Percentiles rank a stretch among this genome's conserved stretches.
Evolutionary conservation across 2,329 filamentous ascomycete genomes (phyloP).

Genomic region (Colletotrichum nymphaeae): DNA sequence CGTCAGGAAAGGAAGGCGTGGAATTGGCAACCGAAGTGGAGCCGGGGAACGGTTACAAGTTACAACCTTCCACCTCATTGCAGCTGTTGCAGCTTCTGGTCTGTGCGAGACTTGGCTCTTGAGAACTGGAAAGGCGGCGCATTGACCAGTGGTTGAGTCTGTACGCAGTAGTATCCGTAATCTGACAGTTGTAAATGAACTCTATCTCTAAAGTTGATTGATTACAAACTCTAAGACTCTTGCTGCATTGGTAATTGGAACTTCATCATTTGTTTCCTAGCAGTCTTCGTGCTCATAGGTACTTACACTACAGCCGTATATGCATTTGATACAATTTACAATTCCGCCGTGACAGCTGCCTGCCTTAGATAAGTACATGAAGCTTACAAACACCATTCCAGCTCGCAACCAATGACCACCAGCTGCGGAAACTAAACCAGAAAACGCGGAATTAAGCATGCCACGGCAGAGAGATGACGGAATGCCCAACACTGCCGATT

Average conservation of each 20-base stretch:
- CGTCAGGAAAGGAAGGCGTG: not conserved
- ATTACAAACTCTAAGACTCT: not conserved
- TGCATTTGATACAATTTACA: not conserved
- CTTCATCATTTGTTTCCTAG: not conserved
- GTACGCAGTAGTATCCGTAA: not conserved
- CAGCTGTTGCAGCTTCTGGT: not conserved
- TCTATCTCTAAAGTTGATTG: not conserved
- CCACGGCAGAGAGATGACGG: not conserved
- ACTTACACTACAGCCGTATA: not conserved
- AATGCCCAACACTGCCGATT: not conserved
- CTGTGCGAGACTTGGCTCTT: slow-evolving; percentile 3
- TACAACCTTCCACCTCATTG: no score
- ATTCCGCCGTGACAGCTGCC: not conserved
- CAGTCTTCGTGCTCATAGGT: no score
- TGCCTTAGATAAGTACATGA: not conserved
- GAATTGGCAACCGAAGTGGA: not conserved
- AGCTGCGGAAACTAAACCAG: not conserved
- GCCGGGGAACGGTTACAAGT: not conserved
- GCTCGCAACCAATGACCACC: not conserved
- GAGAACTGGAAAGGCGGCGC: not conserved
- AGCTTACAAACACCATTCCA: not conserved
- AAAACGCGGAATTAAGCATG: not conserved
- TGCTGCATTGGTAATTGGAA: not conserved
- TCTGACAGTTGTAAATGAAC: not conserved
- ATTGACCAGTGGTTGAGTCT: no score